Evolutionary conservation across 495 filamentous ascomycete species (phyloP), one percentile per base, ranked within the genome.

Genomic region (Penicillium taxi): DNA sequence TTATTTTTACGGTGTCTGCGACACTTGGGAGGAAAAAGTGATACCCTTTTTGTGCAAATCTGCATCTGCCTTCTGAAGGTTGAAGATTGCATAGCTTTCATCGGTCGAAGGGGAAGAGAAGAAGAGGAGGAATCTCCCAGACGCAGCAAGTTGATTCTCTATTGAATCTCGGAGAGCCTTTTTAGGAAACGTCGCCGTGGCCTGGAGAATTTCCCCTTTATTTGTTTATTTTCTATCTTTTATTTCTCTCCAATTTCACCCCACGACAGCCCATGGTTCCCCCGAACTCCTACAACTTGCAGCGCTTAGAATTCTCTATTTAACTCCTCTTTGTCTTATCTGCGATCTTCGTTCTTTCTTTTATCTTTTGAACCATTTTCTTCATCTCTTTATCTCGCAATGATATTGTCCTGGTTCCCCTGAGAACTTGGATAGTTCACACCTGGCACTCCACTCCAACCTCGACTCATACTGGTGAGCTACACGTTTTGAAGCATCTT

Each of bases 11-110:
- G 61, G 47, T 66, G 62, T 61, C 62, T 64, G 61, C 56, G 60
- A 63, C 64, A 66, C 59, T 58, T 58, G 59, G 61, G 56, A 65
- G 61, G 59, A 59, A 66, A 67, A 67, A 66, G 56, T 67, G 64
- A 69, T 69, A 69, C 64, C 63, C 66, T 67, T 66, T 59, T 56
- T 61, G 59, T 60, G 62, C 56, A 59, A 58, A 58, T 67, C 58
- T 63, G 58, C 59, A 58, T 67, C 58, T 63, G 58, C 59, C 59
- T 60, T 56, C 52, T 46, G 53, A 54, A n/a, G 53, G 52, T 59
- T 52, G 48, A 55, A 61, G 54, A 59, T 56, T 63, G 56, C 55
- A 56, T 56, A 57, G 58, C 52, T 60, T 59, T 53, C 53, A 53
- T 38, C 44, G 56, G 53, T 56, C 52, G 22, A 26, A 37, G 55